phyloP scores from a whole-genome alignment of 2,329 filamentous ascomycete genomes.

The Ophiocordyceps camponoti-saundersi region DNA sequence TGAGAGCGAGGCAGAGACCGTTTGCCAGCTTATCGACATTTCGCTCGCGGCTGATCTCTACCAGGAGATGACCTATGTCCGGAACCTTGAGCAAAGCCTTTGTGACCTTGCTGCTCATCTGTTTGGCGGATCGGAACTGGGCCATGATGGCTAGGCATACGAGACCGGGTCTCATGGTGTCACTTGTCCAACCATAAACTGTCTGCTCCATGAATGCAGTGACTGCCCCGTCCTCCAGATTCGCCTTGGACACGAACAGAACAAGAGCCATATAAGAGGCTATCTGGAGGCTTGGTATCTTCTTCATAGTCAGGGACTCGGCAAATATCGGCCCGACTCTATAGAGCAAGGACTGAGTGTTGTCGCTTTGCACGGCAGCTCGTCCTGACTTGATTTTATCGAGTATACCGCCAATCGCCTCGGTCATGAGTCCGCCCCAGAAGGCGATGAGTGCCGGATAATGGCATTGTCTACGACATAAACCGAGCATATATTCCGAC shows the following conservation, averaged over 20 bases:
- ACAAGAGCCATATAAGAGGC: constrained; percentile 85
- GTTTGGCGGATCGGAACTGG: constrained; percentile 56
- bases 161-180: constrained; percentile 57
- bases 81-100: constrained; percentile 50
- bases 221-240: constrained; percentile 63
- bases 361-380: constrained; percentile 57
- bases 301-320: constrained; percentile 58
- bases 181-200: constrained; percentile 55
- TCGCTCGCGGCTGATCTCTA: constrained; percentile 45
- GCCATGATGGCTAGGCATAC: constrained; percentile 69
- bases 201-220: constrained; percentile 82
- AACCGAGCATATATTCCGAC: constrained; percentile 62
- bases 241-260: constrained; percentile 69
- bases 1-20: constrained; percentile 49
- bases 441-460: constrained; percentile 70
- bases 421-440: constrained; percentile 78
- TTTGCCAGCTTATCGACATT: constrained; percentile 55
- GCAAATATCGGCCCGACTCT: constrained; percentile 53
- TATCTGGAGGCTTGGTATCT: constrained; percentile 62
- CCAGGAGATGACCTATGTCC: constrained; percentile 39
- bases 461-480: constrained; percentile 54
- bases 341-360: constrained; percentile 62
- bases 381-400: constrained; percentile 63
- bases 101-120: constrained; percentile 52
- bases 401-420: constrained; percentile 69